Evolutionary conservation across 805 yeast species (phyloP), one percentile per base, ranked within the genome.

Genomic region (Candida mattraensis): DNA sequence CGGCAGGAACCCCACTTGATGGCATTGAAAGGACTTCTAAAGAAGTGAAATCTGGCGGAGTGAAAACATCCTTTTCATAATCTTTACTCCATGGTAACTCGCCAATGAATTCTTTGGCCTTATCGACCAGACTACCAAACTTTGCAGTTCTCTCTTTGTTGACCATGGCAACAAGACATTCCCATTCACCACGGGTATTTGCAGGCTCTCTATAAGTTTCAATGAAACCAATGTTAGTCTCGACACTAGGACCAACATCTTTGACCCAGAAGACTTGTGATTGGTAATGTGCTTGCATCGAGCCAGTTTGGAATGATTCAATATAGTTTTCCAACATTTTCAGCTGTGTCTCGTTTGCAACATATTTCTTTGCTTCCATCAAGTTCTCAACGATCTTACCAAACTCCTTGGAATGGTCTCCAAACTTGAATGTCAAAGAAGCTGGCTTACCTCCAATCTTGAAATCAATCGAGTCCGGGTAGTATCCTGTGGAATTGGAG

Each of bases 111-210:
- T 66, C 61, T 28, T 76, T 72, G 11, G 95, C 96, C 41, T 69
- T 69, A 13, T 66, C 60, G 17, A 87, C 96, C 46, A 87, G 69
- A 8, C 67, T 67, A 18, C 81, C 78, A 56, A 87, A 87, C 53
- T 86, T 87, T 34, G 75, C 80, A 12, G 96, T 87, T 44, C 94
- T 74, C 44, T 86, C 91, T 55, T 83, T 82, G 62, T 87, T 87
- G 37, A 87, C 94, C 77, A 87, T 83, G 14, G 95, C 91, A 21
- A 87, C 93, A 30, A 87, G 66, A 18, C 95, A 87, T 64, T 87
- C 96, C 91, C 93, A 87, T 61, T 87, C 96, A 41, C 96, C 96
- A 54, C 88, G 75, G 30, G 87, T 86, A 30, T 95, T 95, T 20
- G 89, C 76, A 11, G 95, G 95, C 57, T 87, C 96, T 61, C 96